These are phyloP conservation scores for Asterophora lycoperdoides DNA, from an alignment of 768 basidiomycete species.

Conservation along the genomic window DNA sequence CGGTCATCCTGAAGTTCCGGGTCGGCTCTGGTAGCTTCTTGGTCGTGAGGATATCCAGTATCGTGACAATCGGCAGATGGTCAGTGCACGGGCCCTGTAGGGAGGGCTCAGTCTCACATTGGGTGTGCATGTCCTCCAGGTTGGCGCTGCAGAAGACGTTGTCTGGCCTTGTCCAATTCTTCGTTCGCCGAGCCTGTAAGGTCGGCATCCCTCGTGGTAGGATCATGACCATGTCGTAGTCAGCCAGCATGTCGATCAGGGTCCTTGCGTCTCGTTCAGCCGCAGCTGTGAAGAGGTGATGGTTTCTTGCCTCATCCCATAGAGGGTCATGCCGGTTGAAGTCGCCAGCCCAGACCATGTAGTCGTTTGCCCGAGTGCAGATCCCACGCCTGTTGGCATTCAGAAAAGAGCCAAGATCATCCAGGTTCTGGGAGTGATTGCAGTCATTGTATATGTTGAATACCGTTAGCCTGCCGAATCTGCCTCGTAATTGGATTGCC, in stretches of 20 bases:
- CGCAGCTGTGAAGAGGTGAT: slow-evolving; percentile 30
- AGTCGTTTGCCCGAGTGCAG: not conserved
- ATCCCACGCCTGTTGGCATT: slow-evolving; percentile 4
- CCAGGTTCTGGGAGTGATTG: slow-evolving; percentile 4
- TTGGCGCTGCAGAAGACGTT: slow-evolving; percentile 28
- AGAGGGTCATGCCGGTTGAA: slow-evolving; percentile 38
- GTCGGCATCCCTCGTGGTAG: slow-evolving; percentile 15
- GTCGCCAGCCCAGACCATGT: too few species aligned
- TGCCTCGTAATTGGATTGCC: not conserved
- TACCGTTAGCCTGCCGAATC: slow-evolving; percentile 6
- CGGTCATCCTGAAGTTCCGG: slow-evolving; percentile 20
- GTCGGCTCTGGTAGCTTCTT: not conserved
- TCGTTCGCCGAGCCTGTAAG: slow-evolving; percentile 12
- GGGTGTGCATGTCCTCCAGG: not conserved
- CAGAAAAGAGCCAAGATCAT: slow-evolving; percentile 10
- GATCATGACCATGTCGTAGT: slow-evolving; percentile 23
- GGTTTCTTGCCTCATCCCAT: slow-evolving; percentile 31
- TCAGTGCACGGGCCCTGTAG: too few species aligned
- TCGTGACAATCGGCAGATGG: slow-evolving; percentile 28
- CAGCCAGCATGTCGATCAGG: slow-evolving; percentile 17
- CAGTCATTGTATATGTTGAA: slow-evolving; percentile 39
- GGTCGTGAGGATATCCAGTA: slow-evolving; percentile 13
- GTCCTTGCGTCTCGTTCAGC: slow-evolving; percentile 1
- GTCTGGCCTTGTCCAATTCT: slow-evolving; percentile 30
- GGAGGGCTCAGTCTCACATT: slow-evolving; percentile 6